Evolutionary conservation across 2,329 filamentous ascomycete species (phyloP).

Genomic region (Calcarisporium arbuscula): DNA sequence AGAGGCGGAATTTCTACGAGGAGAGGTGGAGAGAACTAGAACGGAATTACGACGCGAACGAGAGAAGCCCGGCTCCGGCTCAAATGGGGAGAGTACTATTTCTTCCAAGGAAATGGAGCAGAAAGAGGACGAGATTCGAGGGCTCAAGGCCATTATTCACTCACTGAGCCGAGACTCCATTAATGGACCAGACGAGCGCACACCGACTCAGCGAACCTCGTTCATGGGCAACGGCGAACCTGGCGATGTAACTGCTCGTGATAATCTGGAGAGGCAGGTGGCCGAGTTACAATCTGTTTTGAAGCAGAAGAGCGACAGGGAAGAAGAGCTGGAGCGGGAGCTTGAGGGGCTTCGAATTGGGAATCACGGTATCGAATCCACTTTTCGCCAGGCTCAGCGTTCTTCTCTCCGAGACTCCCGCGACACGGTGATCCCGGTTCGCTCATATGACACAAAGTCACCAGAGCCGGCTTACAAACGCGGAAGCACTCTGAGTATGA

Average conservation of each 20-base stretch:
- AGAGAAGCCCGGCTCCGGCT: constrained; percentile 57
- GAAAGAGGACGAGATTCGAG: constrained; percentile 94
- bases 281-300: constrained; percentile 68
- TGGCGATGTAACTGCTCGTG: constrained; percentile 31
- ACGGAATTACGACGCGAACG: constrained; percentile 83
- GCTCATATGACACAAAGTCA: constrained; percentile 39
- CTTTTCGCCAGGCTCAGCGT: constrained; percentile 40
- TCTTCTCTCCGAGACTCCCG: constrained; percentile 61
- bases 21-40: constrained; percentile 87
- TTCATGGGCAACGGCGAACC: constrained; percentile 23
- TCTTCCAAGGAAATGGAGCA: constrained; percentile 75
- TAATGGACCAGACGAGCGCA: constrained; percentile 32
- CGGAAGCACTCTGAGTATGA: constrained; percentile 55
- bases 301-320: constrained; percentile 64
- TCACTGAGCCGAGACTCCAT: constrained; percentile 75
- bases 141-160: constrained; percentile 96
- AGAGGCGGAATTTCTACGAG: constrained; percentile 90
- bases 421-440: constrained; percentile 55
- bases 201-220: constrained; percentile 25
- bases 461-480: constrained; percentile 45
- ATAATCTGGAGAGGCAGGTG: constrained; percentile 74
- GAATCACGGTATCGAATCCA: constrained; percentile 17
- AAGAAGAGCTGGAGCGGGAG: constrained; percentile 83
- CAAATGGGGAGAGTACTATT: constrained; percentile 36
- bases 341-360: constrained; percentile 58